Conservation (phyloP, 2,329 filamentous ascomycete species). For the Aspergillus thermomutatus region DNA sequence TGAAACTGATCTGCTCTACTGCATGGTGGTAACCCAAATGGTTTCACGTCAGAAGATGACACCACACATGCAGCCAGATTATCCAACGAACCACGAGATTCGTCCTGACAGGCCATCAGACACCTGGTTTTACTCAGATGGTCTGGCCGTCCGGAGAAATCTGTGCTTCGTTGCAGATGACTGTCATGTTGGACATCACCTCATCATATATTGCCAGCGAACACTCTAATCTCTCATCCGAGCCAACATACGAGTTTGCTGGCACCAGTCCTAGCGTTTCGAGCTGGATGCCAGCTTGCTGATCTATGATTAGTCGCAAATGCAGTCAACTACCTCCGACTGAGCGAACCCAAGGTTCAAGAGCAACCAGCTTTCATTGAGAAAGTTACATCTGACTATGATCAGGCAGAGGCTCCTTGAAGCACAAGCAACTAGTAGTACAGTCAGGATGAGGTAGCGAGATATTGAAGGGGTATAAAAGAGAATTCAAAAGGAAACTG, state of each 20-base stretch:
- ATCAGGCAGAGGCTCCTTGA: background rate
- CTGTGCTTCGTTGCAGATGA: background rate
- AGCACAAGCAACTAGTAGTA: slow-evolving; percentile 17
- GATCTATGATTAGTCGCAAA: background rate
- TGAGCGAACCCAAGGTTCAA: background rate
- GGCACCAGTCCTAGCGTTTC: background rate
- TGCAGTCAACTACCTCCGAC: background rate
- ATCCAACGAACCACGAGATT: background rate
- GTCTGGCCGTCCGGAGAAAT: background rate
- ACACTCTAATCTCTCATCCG: background rate
- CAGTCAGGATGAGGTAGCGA: slow-evolving; percentile 10
- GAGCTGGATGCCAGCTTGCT: background rate
- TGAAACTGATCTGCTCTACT: background rate
- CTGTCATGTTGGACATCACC: background rate
- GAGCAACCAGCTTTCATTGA: background rate
- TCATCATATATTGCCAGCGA: background rate
- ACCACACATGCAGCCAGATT: background rate
- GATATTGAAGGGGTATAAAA: slow-evolving; percentile 19
- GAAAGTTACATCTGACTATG: background rate
- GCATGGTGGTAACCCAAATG: background rate
- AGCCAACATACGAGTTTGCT: background rate
- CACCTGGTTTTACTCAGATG: background rate
- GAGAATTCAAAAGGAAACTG: slow-evolving; percentile 9
- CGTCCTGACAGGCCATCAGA: background rate
- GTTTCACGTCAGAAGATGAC: background rate